Evolutionary conservation across 169 alveolate species (phyloP).

Genomic region (Eimeria acervulina): DNA sequence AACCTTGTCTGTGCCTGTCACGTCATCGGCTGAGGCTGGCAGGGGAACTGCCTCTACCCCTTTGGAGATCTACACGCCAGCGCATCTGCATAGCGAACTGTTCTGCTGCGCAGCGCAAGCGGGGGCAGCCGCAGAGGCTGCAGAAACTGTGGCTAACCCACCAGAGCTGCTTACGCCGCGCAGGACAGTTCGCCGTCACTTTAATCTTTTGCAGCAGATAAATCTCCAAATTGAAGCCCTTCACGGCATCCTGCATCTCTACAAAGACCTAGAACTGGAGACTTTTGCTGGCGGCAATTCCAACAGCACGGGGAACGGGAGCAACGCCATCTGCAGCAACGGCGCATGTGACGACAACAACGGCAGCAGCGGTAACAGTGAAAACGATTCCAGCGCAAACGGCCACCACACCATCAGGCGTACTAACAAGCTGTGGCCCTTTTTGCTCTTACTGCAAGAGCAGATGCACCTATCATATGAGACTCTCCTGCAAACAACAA

Average conservation of each 20-base stretch:
- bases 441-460: background rate
- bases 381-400: background rate
- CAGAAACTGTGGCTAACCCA: background rate
- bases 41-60: background rate
- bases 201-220: slow-evolving; percentile 13
- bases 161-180: slow-evolving; percentile 6
- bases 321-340: background rate
- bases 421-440: slow-evolving; percentile 16
- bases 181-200: background rate
- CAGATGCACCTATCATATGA: slow-evolving; percentile 25
- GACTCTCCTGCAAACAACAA: slow-evolving; percentile 3
- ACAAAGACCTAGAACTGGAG: background rate
- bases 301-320: background rate
- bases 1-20: background rate
- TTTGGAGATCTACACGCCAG: background rate
- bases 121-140: background rate
- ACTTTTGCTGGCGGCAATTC: background rate
- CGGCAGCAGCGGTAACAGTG: slow-evolving; percentile 6
- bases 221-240: background rate
- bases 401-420: background rate
- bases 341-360: background rate
- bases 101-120: background rate
- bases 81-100: slow-evolving; percentile 4
- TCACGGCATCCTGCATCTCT: background rate
- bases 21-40: background rate